Evolutionary conservation across 2,329 filamentous ascomycete species (phyloP).

Genomic region (Atkinsonella texensis): DNA sequence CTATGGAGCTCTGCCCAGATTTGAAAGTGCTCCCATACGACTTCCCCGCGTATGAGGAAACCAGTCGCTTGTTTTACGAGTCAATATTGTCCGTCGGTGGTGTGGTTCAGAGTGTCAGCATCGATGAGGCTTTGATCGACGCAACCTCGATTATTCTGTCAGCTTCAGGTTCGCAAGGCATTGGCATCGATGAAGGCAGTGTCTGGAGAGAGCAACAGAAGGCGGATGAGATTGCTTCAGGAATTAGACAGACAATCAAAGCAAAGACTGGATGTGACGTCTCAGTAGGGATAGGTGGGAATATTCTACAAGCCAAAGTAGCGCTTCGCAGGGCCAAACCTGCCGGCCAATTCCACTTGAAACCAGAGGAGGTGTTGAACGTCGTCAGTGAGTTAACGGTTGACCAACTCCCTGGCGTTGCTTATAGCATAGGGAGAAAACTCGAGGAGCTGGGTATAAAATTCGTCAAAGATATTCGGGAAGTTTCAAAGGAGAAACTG

Average conservation of each 20-base stretch:
- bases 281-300: conserved; percentile 83
- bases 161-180: conserved; percentile 53
- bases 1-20: conserved; percentile 69
- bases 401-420: conserved; percentile 80
- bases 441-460: conserved; percentile 78
- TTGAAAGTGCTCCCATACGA: conserved; percentile 91
- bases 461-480: conserved; percentile 70
- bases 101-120: conserved; percentile 87
- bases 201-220: conserved; percentile 68
- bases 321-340: conserved; percentile 88
- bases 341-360: conserved; percentile 81
- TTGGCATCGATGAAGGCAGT: conserved; percentile 51
- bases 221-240: conserved; percentile 55
- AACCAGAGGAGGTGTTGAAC: conserved; percentile 63
- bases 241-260: conserved; percentile 59
- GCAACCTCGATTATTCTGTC: conserved; percentile 58
- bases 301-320: conserved; percentile 83
- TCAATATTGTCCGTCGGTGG: conserved; percentile 70
- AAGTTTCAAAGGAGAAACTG: conserved; percentile 64
- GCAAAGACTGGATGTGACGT: conserved; percentile 71
- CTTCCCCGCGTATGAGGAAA: conserved; percentile 87
- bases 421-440: conserved; percentile 75
- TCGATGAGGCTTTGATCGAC: conserved; percentile 89
- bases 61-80: conserved; percentile 78
- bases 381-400: conserved; percentile 70